These are phyloP conservation scores for Lodderomyces margitis DNA, from an alignment of 1,139 yeast species.

Conservation along the genomic window DNA sequence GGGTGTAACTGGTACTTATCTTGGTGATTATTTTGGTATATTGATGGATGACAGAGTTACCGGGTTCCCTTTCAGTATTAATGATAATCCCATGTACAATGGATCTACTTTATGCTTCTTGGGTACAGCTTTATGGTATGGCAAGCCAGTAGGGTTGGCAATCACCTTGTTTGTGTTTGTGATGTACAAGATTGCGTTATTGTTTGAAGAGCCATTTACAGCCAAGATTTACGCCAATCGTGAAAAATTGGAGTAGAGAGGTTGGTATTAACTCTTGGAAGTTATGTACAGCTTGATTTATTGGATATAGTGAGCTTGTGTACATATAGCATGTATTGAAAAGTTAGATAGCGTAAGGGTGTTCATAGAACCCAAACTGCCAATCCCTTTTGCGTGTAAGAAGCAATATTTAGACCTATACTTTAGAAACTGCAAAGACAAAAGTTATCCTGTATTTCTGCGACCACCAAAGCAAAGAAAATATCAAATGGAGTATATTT, in stretches of 20 bases:
- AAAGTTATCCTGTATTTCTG: no score
- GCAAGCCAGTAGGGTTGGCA: slow-evolving; percentile 83
- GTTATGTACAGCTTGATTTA: no score
- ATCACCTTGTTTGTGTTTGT: slow-evolving; percentile 70
- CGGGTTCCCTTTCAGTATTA: slow-evolving; percentile 89
- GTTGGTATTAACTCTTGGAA: no score
- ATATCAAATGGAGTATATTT: no score
- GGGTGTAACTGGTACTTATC: slow-evolving; percentile 93
- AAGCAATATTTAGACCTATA: no score
- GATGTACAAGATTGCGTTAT: slow-evolving; percentile 81
- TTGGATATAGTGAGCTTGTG: no score
- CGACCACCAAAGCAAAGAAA: no score
- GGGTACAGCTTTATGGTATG: slow-evolving; percentile 87
- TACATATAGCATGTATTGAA: no score
- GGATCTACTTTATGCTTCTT: slow-evolving; percentile 88
- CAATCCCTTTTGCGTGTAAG: no score
- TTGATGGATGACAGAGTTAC: slow-evolving; percentile 87
- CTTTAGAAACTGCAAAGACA: no score
- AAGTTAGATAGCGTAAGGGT: no score
- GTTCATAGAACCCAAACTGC: no score
- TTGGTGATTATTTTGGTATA: slow-evolving; percentile 97
- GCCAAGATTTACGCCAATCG: slow-evolving; percentile 71
- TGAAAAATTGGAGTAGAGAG: slow-evolving; percentile 13
- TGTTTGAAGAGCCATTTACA: slow-evolving; percentile 95
- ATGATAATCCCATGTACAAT: slow-evolving; percentile 94